Percentiles rank a stretch among this genome's conserved stretches.
Evolutionary conservation across 2,329 filamentous ascomycete species (phyloP).

Genomic region (Phaeosphaeriaceae sp.): DNA sequence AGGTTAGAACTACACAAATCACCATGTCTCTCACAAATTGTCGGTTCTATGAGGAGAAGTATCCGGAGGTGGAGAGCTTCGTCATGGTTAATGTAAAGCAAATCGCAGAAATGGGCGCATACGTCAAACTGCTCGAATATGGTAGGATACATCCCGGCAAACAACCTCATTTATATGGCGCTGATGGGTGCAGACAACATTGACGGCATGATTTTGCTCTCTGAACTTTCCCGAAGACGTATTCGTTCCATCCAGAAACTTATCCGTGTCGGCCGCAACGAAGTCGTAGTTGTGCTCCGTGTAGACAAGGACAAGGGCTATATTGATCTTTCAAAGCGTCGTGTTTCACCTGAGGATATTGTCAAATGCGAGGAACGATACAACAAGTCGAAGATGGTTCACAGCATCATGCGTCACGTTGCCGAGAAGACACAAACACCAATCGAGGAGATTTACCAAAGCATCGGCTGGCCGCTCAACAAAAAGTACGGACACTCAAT

Average conservation of each 20-base stretch:
- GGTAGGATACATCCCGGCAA: constrained; percentile 24
- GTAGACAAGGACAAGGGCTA: constrained; percentile 99
- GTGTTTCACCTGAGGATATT: constrained; percentile 96
- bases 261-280: constrained; percentile 95
- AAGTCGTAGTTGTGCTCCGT: constrained; percentile 97
- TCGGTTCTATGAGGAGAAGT: constrained; percentile 98
- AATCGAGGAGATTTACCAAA: constrained; percentile 94
- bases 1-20: constrained; percentile 34
- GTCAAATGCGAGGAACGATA: constrained; percentile 98
- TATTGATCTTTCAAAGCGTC: constrained; percentile 97
- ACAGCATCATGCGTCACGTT: constrained; percentile 98
- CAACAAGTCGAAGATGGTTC: constrained; percentile 99
- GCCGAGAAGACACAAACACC: constrained; percentile 94
- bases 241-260: constrained; percentile 99
- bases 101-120: constrained; percentile 99
- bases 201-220: constrained; percentile 99
- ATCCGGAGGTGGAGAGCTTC: constrained; percentile 97
- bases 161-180: neutral
- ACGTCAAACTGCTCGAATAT: constrained; percentile 99
- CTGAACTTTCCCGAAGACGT: constrained; percentile 95
- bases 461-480: constrained; percentile 95
- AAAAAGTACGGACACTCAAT: constrained; percentile 96
- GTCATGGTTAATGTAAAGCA: constrained; percentile 99
- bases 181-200: constrained; percentile 75
- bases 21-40: constrained; percentile 95